Percentiles rank a stretch among this genome's conserved stretches.
phyloP scores from a whole-genome alignment of 768 basidiomycete species.

The Leucocoprinus sp. region DNA sequence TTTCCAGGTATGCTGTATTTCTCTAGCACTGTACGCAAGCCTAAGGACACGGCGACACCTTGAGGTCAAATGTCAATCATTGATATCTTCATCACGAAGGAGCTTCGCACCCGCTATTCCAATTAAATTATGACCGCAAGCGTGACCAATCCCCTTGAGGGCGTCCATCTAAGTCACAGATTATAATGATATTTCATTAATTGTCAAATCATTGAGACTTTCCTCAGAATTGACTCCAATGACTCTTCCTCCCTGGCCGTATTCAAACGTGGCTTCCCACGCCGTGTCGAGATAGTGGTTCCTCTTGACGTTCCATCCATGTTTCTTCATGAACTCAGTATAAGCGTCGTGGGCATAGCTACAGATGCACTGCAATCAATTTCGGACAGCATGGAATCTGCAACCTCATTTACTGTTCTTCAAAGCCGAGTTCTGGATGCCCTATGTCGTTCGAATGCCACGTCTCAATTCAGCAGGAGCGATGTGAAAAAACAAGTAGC shows the following conservation, averaged over 20 bases:
- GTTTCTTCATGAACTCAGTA: conserved; percentile 55
- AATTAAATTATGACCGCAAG: conserved; percentile 80
- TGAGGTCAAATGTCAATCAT: conserved; percentile 11
- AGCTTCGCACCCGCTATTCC: conserved; percentile 44
- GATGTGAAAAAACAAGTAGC: background rate
- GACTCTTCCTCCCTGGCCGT: conserved; percentile 58
- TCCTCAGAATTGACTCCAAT: conserved; percentile 79
- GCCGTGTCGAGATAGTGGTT: conserved; percentile 64
- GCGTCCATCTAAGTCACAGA: conserved; percentile 46
- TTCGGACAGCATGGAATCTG: background rate
- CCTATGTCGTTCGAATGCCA: conserved; percentile 26
- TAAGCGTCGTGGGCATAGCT: conserved; percentile 69
- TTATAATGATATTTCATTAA: background rate
- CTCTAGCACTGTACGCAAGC: conserved; percentile 55
- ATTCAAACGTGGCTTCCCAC: conserved; percentile 61
- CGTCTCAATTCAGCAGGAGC: background rate
- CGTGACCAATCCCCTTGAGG: conserved; percentile 53
- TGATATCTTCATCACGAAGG: background rate
- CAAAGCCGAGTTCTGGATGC: conserved; percentile 60
- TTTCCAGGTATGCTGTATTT: conserved; percentile 57
- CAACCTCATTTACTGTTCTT: conserved; percentile 46
- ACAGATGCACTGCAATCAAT: background rate
- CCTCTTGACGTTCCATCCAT: conserved; percentile 55
- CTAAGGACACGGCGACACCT: conserved; percentile 66
- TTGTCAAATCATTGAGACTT: conserved; percentile 2